Conservation (phyloP, 805 yeast species). For the Candida nanaspora region DNA sequence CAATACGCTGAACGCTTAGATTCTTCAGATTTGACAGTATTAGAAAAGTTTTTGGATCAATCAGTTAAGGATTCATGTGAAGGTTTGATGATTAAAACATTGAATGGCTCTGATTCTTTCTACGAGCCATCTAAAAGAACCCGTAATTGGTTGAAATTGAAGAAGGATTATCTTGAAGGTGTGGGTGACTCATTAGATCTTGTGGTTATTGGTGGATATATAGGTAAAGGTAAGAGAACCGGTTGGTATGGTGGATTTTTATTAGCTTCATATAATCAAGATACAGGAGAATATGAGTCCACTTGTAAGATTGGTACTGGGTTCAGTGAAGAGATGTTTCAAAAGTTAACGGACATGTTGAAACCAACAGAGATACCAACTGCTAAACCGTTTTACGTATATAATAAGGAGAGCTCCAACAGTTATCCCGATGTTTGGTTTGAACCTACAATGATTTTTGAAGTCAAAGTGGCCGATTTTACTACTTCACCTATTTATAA, state of each 20-base stretch:
- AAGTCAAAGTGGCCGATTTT: slow-evolving; percentile 85
- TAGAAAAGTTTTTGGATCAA: slow-evolving; percentile 80
- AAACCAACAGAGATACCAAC: slow-evolving; percentile 56
- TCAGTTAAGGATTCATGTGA: slow-evolving; percentile 88
- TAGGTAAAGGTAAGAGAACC: slow-evolving; percentile 91
- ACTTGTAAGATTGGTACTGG: slow-evolving; percentile 98
- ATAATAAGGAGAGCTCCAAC: slow-evolving; percentile 50
- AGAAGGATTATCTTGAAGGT: slow-evolving; percentile 91
- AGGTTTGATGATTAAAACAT: slow-evolving; percentile 90
- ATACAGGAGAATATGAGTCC: slow-evolving; percentile 88
- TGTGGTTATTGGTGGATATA: slow-evolving; percentile 90
- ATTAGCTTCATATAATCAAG: slow-evolving; percentile 84
- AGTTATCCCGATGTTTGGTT: slow-evolving; percentile 93
- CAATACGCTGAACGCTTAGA: slow-evolving; percentile 72
- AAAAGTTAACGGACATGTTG: slow-evolving; percentile 48
- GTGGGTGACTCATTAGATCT: slow-evolving; percentile 93
- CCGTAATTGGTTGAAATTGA: slow-evolving; percentile 90
- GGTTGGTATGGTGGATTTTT: slow-evolving; percentile 93
- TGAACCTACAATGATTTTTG: slow-evolving; percentile 79
- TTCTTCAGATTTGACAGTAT: slow-evolving; percentile 62
- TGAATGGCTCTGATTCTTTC: slow-evolving; percentile 70
- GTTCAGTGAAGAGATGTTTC: slow-evolving; percentile 78
- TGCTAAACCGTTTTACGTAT: slow-evolving; percentile 65
- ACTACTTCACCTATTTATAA: slow-evolving; percentile 85
- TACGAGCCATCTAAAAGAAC: slow-evolving; percentile 96